phyloP scores from a whole-genome alignment of 2,329 filamentous ascomycete genomes.

The Emmonsiellopsis sp. region DNA sequence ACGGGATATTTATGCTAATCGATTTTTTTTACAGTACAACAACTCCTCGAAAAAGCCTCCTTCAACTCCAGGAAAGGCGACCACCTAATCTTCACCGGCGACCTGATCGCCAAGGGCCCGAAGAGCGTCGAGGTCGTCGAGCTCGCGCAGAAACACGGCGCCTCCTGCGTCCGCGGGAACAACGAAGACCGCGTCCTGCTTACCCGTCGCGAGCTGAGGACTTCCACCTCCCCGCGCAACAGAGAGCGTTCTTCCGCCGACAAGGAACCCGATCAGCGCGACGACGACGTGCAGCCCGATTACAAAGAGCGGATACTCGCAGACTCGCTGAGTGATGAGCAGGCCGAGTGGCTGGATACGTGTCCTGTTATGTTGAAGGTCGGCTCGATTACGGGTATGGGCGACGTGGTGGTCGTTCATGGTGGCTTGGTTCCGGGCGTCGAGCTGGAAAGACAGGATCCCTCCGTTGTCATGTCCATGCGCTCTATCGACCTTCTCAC shows the following conservation, averaged over 20 bases:
- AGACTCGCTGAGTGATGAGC: constrained; percentile 48
- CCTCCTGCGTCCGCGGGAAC: constrained; percentile 81
- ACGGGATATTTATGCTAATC: not conserved
- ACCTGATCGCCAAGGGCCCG: constrained; percentile 79
- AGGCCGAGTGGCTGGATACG: constrained; percentile 59
- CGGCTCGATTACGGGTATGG: constrained; percentile 51
- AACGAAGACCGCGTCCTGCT: constrained; percentile 83
- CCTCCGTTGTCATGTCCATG: constrained; percentile 86
- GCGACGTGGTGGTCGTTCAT: constrained; percentile 69
- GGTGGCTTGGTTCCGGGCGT: constrained; percentile 75
- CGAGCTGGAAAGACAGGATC: constrained; percentile 60
- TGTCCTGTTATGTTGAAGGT: constrained; percentile 73
- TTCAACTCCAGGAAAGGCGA: constrained; percentile 55
- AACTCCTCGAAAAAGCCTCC: constrained; percentile 57
- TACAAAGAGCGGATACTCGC: constrained; percentile 43
- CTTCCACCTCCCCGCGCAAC: not conserved
- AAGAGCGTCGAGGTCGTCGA: constrained; percentile 71
- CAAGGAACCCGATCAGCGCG: constrained; percentile 10
- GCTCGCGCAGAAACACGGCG: constrained; percentile 61
- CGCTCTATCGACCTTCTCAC: constrained; percentile 61
- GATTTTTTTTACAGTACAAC: constrained; percentile 28
- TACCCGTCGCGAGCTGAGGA: constrained; percentile 42
- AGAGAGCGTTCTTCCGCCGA: not conserved
- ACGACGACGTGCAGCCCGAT: constrained; percentile 24
- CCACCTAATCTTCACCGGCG: constrained; percentile 67